These are phyloP conservation scores for Prosopis cineraria DNA, from an alignment of 306 rosid species.

Conservation along the genomic window DNA sequence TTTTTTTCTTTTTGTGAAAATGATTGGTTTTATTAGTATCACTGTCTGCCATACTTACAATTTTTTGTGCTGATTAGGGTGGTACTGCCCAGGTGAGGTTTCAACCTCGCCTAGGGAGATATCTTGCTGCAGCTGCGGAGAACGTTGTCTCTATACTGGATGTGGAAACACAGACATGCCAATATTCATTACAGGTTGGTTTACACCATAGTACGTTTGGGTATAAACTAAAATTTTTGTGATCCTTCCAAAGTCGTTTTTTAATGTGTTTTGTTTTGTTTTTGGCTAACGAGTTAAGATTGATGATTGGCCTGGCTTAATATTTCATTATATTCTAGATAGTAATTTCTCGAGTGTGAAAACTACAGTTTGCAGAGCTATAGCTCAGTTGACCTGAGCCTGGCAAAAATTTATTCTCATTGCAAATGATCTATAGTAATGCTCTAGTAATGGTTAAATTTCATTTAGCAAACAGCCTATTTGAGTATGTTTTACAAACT, in stretches of 20 bases:
- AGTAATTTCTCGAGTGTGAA: not conserved
- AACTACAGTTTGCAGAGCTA: not conserved
- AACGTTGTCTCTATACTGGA: conserved; percentile 87
- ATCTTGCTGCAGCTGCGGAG: conserved; percentile 87
- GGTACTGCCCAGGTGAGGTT: conserved; percentile 85
- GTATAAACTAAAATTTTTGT: not conserved
- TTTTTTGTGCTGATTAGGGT: conserved; percentile 57
- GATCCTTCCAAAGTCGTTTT: not conserved
- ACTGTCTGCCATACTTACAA: not conserved
- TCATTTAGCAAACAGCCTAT: not conserved
- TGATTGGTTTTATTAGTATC: not conserved
- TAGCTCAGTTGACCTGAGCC: not conserved
- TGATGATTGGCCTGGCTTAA: not conserved
- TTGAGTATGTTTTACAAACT: not conserved
- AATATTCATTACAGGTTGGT: conserved; percentile 80
- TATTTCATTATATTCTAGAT: not conserved
- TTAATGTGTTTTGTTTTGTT: too few relatives aligned
- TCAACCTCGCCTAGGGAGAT: conserved; percentile 87
- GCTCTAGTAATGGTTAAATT: too few relatives aligned
- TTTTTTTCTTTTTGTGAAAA: too few relatives aligned
- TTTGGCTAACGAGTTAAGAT: too few relatives aligned
- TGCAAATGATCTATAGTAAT: not conserved
- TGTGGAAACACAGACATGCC: conserved; percentile 73
- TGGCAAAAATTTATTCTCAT: not conserved
- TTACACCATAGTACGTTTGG: conserved; percentile 21